A percentile compares a stretch with the other conserved stretches of the same genome.
phyloP scores from a whole-genome alignment of 306 rosid genomes.

The Corylus heterophylla region DNA sequence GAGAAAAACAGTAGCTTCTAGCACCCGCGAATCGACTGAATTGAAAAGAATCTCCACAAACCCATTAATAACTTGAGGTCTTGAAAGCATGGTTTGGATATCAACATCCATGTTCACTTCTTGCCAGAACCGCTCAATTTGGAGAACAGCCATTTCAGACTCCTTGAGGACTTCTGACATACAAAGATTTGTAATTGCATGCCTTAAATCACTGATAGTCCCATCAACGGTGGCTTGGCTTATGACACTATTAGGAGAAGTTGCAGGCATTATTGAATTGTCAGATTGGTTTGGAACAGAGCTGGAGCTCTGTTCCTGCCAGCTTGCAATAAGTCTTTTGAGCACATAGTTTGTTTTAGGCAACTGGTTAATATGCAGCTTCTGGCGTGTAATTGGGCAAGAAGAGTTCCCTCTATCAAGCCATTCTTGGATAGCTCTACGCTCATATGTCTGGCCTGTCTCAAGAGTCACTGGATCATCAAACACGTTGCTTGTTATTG shows the following conservation, averaged over 20 bases:
- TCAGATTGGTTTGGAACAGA: constrained; percentile 26
- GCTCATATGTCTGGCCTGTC: constrained; percentile 94
- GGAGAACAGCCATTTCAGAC: constrained; percentile 79
- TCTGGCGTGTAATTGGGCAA: constrained; percentile 91
- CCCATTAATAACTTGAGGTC: constrained; percentile 71
- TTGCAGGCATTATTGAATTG: constrained; percentile 37
- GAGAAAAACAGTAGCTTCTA: constrained; percentile 74
- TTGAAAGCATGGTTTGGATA: constrained; percentile 59
- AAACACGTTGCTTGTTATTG: constrained; percentile 82
- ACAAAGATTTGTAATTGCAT: constrained; percentile 63
- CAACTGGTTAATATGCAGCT: constrained; percentile 65
- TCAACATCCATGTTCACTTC: constrained; percentile 60
- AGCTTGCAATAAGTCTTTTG: constrained; percentile 78
- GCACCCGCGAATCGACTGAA: constrained; percentile 64
- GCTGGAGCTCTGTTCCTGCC: constrained; percentile 68
- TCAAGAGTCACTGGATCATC: constrained; percentile 96
- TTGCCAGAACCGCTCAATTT: constrained; percentile 67
- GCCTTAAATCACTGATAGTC: constrained; percentile 51
- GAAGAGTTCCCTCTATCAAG: constrained; percentile 72
- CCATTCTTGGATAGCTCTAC: constrained; percentile 90
- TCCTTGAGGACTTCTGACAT: constrained; percentile 75
- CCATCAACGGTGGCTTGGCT: constrained; percentile 63
- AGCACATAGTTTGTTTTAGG: constrained; percentile 95
- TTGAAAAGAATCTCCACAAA: constrained; percentile 80
- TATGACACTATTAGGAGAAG: constrained; percentile 67